Conservation (phyloP, 495 filamentous ascomycete species). For the Aspergillus campestris region DNA sequence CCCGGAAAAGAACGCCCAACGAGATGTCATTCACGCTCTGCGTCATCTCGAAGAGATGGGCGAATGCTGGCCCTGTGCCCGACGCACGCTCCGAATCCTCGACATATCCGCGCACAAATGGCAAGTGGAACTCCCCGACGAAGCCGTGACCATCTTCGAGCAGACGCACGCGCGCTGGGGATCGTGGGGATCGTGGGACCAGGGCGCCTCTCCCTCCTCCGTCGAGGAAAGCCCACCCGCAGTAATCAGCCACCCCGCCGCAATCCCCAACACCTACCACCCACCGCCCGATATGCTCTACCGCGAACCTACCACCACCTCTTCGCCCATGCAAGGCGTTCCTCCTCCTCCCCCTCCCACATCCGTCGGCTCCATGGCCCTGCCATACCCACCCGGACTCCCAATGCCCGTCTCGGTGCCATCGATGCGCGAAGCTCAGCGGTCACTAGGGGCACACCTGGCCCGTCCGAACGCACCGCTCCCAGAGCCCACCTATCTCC, state of each 20-base stretch:
- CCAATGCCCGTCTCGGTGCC: conserved; percentile 14
- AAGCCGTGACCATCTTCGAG: conserved; percentile 64
- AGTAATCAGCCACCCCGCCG: conserved; percentile 4
- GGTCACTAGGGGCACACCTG: conserved; percentile 13
- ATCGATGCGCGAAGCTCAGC: conserved; percentile 15
- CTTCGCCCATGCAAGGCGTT: conserved; percentile 7
- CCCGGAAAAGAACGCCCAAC: conserved; percentile 75
- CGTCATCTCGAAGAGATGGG: conserved; percentile 93
- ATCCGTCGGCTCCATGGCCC: conserved; percentile 4
- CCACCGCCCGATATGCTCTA: conserved; percentile 7
- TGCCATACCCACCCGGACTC: conserved; percentile 12
- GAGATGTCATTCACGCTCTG: conserved; percentile 86
- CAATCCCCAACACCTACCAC: conserved; percentile 13
- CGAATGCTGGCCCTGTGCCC: conserved; percentile 86
- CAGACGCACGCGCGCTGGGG: conserved; percentile 53
- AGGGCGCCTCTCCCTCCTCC: conserved; percentile 27
- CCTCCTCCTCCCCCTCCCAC: conserved; percentile 4
- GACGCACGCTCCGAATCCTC: conserved; percentile 76
- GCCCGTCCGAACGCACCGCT: conserved; percentile 15
- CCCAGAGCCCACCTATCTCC: conserved; percentile 32
- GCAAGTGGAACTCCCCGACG: conserved; percentile 78
- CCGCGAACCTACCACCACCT: no score
- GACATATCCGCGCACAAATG: conserved; percentile 80
- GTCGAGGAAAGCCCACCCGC: conserved; percentile 22
- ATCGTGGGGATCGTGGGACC: conserved; percentile 38